Percentiles rank a stretch among this genome's conserved stretches.
phyloP scores from a whole-genome alignment of 352 stramenopile genomes.

The Phytopythium aichiense region DNA sequence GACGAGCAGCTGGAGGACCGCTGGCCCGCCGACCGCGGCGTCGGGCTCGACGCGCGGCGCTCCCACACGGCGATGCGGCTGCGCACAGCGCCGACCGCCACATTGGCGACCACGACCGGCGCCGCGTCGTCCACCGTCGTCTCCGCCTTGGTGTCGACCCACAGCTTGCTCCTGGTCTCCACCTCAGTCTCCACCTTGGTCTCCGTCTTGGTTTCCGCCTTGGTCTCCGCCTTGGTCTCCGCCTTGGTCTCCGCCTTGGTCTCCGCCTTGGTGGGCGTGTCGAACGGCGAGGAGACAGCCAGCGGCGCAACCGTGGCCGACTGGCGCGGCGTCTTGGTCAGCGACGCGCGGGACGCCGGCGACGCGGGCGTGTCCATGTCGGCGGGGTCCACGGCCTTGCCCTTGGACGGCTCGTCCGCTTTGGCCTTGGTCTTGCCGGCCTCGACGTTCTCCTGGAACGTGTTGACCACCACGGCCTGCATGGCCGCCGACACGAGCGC shows the following conservation, averaged over 20 bases:
- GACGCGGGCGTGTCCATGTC: background rate
- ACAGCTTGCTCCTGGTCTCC: slow-evolving; percentile 8
- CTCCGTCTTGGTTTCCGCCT: background rate
- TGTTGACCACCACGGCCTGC: slow-evolving; percentile 28
- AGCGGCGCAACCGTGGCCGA: slow-evolving; percentile 7
- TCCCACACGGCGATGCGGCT: slow-evolving; percentile 4
- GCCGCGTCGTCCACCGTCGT: background rate
- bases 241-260: background rate
- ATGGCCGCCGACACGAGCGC: slow-evolving; percentile 22
- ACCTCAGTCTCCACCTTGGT: slow-evolving; percentile 6
- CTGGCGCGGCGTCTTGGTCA: slow-evolving; percentile 8
- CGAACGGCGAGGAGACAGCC: background rate
- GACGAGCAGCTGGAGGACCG: slow-evolving; percentile 8
- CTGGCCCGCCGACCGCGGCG: background rate
- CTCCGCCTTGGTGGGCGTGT: background rate
- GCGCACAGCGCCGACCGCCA: background rate
- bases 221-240: background rate
- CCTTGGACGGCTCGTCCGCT: slow-evolving; percentile 1
- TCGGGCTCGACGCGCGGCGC: background rate
- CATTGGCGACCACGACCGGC: background rate
- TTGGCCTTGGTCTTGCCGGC: slow-evolving; percentile 10
- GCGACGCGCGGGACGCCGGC: slow-evolving; percentile 4
- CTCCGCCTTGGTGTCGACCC: too few relatives aligned
- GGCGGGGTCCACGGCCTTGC: slow-evolving; percentile 5
- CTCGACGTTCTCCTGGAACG: slow-evolving; percentile 24